phyloP scores from a whole-genome alignment of 169 alveolate species.

The Eimeria sp. region DNA sequence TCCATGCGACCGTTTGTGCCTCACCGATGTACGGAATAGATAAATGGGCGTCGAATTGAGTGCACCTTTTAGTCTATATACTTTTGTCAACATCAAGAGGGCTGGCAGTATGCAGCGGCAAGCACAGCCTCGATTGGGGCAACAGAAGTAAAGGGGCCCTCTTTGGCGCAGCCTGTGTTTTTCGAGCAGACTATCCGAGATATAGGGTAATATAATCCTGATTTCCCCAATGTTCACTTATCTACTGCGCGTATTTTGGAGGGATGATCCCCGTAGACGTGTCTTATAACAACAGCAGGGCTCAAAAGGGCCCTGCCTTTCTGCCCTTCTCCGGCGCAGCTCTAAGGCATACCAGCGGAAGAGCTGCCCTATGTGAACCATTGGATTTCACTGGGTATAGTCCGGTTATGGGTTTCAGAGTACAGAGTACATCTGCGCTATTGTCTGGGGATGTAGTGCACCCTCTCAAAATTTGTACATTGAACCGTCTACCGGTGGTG shows the following conservation, averaged over 20 bases:
- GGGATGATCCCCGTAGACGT: neutral
- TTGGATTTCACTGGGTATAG: neutral
- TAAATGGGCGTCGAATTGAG: neutral
- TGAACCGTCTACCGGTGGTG: neutral
- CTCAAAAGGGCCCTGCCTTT: neutral
- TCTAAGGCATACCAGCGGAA: neutral
- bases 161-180: neutral
- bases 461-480: neutral
- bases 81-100: neutral
- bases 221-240: neutral
- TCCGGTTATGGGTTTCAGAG: neutral
- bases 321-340: neutral
- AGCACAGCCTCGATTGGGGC: slow-evolving; percentile 1
- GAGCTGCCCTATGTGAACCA: neutral
- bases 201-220: neutral
- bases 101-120: neutral
- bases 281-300: neutral
- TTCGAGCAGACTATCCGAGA: neutral
- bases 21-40: neutral
- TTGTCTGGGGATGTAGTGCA: neutral
- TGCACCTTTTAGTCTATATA: neutral
- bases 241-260: neutral
- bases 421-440: neutral
- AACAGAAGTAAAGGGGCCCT: neutral
- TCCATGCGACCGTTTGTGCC: neutral